Base-by-base conservation (phyloP, 1,139 yeast species). In the Pichia norvegensis region DNA sequence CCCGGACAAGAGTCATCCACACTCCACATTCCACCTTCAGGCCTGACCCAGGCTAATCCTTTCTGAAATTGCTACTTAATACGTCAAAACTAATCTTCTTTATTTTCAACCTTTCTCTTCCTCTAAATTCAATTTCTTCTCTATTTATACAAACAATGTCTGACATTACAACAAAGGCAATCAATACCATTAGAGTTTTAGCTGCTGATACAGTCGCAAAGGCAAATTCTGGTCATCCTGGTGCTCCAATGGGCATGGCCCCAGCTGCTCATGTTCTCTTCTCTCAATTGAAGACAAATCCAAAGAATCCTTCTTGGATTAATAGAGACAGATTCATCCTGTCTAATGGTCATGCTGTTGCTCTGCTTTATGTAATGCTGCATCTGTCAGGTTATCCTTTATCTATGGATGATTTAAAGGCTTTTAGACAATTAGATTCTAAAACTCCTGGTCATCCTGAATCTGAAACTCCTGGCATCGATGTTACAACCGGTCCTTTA, bases 401-500 rank as follows among this genome's bases (percentile, higher is more conserved):
- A 65, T 65, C 86, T 46, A 69, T 92, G 54, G 95, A 88, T 43
- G 98, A 94, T 69, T 76, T 92, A 69, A 85, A 88, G 74, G 69
- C 76, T 54, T 92, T 92, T 74, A 86, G 99, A 78, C 95, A 87
- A 70, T 70, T 90, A 61, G 74, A 76, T 65, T 90, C 97, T 55
- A 83, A 81, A 72, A 85, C 95, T 55, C 98, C 98, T 46, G 98
- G 98, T 60, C 98, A 92, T 73, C 98, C 98, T 46, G 97, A 92
- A 73, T 73, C 68, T 51, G 84, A 78, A 60, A 77, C 78, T 55
- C 90, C 95, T 48, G 98, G 97, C 65, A 81, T 88, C 49, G 98
- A 94, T 67, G 95, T 90, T 63, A 90, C 98, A 68, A 90, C 98
- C 52, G 99, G 99, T 68, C 98, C 99, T 52, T 79, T 92, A 62